phyloP scores from a whole-genome alignment of 2,329 filamentous ascomycete species.

The Arthrinium puccinioides region DNA sequence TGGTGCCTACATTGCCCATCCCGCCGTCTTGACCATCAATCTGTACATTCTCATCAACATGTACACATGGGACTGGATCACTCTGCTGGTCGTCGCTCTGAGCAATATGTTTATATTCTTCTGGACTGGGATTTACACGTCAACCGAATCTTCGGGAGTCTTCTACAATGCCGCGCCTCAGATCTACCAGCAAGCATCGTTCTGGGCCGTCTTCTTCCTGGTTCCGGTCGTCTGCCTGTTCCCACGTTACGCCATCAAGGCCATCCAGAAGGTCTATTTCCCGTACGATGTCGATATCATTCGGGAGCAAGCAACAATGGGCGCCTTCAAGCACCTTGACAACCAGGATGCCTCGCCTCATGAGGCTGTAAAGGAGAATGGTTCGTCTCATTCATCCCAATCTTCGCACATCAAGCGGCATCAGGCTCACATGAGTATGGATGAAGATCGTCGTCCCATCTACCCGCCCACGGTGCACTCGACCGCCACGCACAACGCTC shows the following conservation, averaged over 20 bases:
- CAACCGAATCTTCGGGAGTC: conserved; percentile 36
- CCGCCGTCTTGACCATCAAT: conserved; percentile 83
- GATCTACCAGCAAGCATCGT: conserved; percentile 73
- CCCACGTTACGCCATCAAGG: conserved; percentile 80
- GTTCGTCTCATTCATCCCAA: conserved; percentile 38
- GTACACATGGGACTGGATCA: conserved; percentile 97
- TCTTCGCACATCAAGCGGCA: conserved; percentile 51
- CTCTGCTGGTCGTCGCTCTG: conserved; percentile 71
- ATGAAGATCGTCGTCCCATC: conserved; percentile 86
- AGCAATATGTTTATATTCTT: conserved; percentile 87
- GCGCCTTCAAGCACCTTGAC: conserved; percentile 68
- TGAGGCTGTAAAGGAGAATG: conserved; percentile 26
- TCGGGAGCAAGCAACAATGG: conserved; percentile 80
- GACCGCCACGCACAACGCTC: conserved; percentile 60
- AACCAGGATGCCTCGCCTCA: conserved; percentile 20
- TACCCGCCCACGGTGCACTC: conserved; percentile 81
- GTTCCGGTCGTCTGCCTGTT: conserved; percentile 77
- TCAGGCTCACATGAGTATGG: conserved; percentile 55
- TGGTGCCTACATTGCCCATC: conserved; percentile 79
- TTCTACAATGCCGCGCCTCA: conserved; percentile 75
- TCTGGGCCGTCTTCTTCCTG: conserved; percentile 79
- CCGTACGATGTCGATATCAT: conserved; percentile 93
- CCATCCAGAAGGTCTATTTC: conserved; percentile 87
- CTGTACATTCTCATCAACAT: conserved; percentile 92
- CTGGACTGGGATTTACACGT: conserved; percentile 85